A percentile compares a stretch with the other conserved stretches of the same genome.
Evolutionary conservation across 306 rosid genomes (phyloP).

Genomic region (Sphenostylis stenocarpa): DNA sequence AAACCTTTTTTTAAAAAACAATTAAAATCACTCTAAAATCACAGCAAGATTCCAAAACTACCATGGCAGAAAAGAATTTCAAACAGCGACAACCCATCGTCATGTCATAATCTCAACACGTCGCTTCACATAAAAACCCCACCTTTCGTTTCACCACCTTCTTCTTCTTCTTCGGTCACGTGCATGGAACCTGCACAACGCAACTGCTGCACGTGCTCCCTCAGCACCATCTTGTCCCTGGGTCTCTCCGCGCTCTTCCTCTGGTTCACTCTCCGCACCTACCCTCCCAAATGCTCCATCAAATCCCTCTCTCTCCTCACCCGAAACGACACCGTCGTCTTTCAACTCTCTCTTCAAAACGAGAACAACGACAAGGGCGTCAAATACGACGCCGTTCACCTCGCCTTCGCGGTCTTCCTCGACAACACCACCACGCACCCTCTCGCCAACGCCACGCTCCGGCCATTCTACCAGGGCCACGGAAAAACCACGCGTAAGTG

Average conservation of each 20-base stretch:
- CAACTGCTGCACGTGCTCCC: slow-evolving; percentile 29
- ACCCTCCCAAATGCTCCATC: slow-evolving; percentile 53
- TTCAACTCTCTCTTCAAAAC: slow-evolving; percentile 34
- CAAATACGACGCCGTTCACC: slow-evolving; percentile 44
- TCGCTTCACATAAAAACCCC: too few relatives aligned
- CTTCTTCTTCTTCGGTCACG: background rate
- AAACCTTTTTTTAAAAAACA: too few relatives aligned
- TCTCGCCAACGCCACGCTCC: slow-evolving; percentile 23
- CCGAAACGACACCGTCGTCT: slow-evolving; percentile 39
- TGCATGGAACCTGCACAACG: background rate
- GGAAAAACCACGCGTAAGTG: slow-evolving; percentile 45
- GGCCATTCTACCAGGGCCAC: slow-evolving; percentile 68
- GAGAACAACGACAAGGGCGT: slow-evolving; percentile 68
- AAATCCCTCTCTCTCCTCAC: slow-evolving; percentile 49
- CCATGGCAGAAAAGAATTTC: too few relatives aligned
- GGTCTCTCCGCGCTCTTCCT: slow-evolving; percentile 36
- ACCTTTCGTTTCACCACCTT: too few relatives aligned
- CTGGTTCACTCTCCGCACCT: slow-evolving; percentile 52
- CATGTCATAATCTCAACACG: too few relatives aligned
- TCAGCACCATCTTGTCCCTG: slow-evolving; percentile 3
- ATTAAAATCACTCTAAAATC: too few relatives aligned
- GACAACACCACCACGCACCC: slow-evolving; percentile 12
- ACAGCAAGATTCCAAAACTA: too few relatives aligned
- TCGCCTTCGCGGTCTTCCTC: slow-evolving; percentile 36
- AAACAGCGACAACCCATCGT: too few relatives aligned